Evolutionary conservation across 164 flowering plant species (phyloP), one percentile per base, ranked within the genome.

Genomic region (Chloranthus sessilifolius): DNA sequence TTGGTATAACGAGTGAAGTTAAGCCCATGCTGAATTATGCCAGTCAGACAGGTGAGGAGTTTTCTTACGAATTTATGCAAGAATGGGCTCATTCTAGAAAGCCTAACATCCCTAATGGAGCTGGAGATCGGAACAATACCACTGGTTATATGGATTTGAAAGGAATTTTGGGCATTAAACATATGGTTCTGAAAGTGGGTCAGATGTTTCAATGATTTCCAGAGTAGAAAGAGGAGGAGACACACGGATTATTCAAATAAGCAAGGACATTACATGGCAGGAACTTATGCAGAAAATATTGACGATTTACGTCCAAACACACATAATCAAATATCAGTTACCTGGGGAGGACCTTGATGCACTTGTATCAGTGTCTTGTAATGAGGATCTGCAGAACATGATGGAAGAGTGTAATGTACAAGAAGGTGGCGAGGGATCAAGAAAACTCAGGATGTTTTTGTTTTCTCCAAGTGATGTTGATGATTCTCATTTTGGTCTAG

Each of bases 11-110:
- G 17, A 66, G 49, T 53, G 78, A 69, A 39, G 62, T 68, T 23
- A 78, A 66, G 50, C 92, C 95, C 51, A 83, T 71, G 29, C 69
- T 57, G 31, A 75, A 88, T 61, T 90, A 58, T 58, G 87, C 98
- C 21, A 82, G 87, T 58, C 97, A 80, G 73, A 90, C 98, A 23
- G 98, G 98, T 6, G 98, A 90, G 76, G 98, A 87, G 66, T 90
- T 90, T 67, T 67, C 89, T 53, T 76, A 85, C 37, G 95, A 90
- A 61, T 90, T 90, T 62, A 81, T 90, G 83, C 72, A 79, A 14
- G 94, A 80, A 8, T 63, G 90, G 52, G 88, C 77, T 50, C 75
- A 69, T 57, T 71, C 81, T 0, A 64, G 68, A 52, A 72, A 67
- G 47, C 77, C 65, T 1, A 52, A 58, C n/a, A 23, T 67, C 37